phyloP scores from a whole-genome alignment of 108 stramenopile genomes.

The Cyclotella sp. region DNA sequence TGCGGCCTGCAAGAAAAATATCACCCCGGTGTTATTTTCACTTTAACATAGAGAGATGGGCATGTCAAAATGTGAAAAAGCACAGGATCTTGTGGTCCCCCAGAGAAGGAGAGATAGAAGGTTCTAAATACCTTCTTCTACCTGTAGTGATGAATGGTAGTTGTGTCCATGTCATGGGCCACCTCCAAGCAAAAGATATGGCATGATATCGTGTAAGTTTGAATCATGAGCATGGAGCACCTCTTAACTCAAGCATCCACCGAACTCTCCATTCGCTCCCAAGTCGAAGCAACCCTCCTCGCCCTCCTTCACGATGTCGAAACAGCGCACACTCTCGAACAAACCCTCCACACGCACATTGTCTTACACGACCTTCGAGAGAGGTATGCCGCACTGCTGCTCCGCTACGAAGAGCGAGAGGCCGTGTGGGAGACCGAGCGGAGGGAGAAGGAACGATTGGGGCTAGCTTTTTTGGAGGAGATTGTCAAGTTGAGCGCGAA shows the following conservation, averaged over 20 bases:
- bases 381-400: conserved; percentile 17
- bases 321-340: conserved; percentile 38
- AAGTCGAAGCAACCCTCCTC: conserved; percentile 39
- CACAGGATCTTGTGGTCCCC: no score
- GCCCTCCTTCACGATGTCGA: conserved; percentile 52
- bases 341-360: conserved; percentile 26
- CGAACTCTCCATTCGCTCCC: conserved; percentile 44
- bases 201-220: no score
- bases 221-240: conserved; percentile 29
- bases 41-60: no score
- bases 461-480: conserved; percentile 29
- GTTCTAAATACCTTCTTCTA: no score
- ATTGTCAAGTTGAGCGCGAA: conserved; percentile 36
- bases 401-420: conserved; percentile 31
- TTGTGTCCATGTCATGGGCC: no score
- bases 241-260: conserved; percentile 42
- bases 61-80: no score
- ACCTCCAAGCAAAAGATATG: no score
- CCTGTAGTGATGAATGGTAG: no score
- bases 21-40: no score
- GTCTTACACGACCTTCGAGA: conserved; percentile 23
- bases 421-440: conserved; percentile 38
- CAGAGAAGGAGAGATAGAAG: no score
- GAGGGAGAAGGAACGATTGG: conserved; percentile 45
- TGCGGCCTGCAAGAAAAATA: no score